Evolutionary conservation across 768 basidiomycete species (phyloP).

Genomic region (Phlegmacium glaucopus): DNA sequence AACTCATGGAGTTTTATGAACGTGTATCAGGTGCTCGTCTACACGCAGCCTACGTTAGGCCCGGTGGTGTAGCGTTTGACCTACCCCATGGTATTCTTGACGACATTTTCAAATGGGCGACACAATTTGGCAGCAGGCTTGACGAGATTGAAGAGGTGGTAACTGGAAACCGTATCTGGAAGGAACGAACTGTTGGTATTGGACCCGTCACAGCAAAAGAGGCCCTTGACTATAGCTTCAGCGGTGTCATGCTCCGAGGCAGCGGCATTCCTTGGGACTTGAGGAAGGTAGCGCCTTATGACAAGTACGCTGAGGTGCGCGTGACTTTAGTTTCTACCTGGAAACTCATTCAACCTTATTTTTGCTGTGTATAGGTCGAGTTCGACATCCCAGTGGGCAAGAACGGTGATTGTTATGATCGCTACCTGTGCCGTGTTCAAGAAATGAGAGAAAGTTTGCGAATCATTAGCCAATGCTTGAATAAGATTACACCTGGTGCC

Average conservation of each 20-base stretch:
- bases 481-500: conserved; percentile 93
- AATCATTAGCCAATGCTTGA: conserved; percentile 92
- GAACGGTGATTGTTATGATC: conserved; percentile 97
- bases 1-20: conserved; percentile 99
- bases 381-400: conserved; percentile 96
- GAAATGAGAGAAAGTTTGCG: conserved; percentile 94
- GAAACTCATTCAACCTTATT: not conserved
- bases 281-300: conserved; percentile 88
- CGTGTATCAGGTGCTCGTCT: conserved; percentile 97
- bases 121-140: conserved; percentile 85
- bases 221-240: conserved; percentile 90
- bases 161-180: conserved; percentile 98
- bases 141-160: conserved; percentile 99
- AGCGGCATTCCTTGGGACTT: conserved; percentile 95
- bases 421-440: conserved; percentile 96
- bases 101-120: conserved; percentile 98
- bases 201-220: conserved; percentile 90
- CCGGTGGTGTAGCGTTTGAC: conserved; percentile 97
- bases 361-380: conserved; percentile 61
- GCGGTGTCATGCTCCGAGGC: conserved; percentile 95
- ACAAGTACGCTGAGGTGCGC: conserved; percentile 88
- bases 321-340: not conserved
- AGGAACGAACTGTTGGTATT: conserved; percentile 86
- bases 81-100: conserved; percentile 97
- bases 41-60: conserved; percentile 96